Base-by-base conservation (phyloP, 805 yeast species). In the Candida xiaguanensis region DNA sequence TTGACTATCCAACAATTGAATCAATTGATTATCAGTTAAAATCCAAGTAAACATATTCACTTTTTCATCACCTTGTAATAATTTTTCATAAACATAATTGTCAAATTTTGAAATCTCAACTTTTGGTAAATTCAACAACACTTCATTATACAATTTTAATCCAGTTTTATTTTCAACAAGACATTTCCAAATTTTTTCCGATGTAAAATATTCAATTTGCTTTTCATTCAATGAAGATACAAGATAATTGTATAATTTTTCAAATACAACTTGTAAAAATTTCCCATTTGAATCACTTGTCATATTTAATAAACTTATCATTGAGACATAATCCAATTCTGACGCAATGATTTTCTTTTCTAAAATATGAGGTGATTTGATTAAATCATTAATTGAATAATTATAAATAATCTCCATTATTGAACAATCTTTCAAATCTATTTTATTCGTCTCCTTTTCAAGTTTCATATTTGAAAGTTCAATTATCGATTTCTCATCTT, bases 321-420 rank as follows among this genome's bases (percentile, higher is more conserved):
- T 63, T 16, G 75, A 64, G 8, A 38, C 30, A 7, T 72, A 58
- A 47, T 81, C 86, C 23, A 73, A 48, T 22, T 69, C 70, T 9
- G 72, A 54, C 7, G 64, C 59, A 3, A 80, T 75, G 17, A 69
- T 51, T 36, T 70, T 65, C 11, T 55, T 46, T 14, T 48, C 49
- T 12, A 41, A 14, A 9, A 24, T 15, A 12, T 25, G 14, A 7
- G 32, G 16, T 9, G 31, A 15, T 7, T 25, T 34, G 6, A 29
- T 15, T 8, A 45, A 24, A 16, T 40, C 42, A 7, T 28, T 14
- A 12, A 18, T 16, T 1, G 58, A 44, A 1, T 40, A 23, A 52
- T 27, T 69, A 70, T 45, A 61, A 60, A 46, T 59, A 65, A 5
- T 68, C 16, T 47, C 51, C 16, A 40, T 40, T 5, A 46, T 42